These are phyloP conservation scores for Penicillium concentricum DNA, from an alignment of 2,329 filamentous ascomycete species.

Conservation along the genomic window DNA sequence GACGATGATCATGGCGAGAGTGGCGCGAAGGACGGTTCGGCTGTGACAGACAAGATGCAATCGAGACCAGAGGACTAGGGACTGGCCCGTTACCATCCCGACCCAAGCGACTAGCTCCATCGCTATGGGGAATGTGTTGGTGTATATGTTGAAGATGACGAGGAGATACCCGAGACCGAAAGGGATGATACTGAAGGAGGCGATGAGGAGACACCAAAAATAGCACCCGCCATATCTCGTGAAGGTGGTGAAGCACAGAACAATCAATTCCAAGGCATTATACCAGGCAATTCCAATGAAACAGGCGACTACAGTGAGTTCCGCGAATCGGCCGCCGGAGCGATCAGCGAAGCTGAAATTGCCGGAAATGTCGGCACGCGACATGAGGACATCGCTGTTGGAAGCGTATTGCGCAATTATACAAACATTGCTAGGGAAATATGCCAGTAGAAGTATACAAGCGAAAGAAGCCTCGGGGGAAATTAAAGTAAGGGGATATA, in stretches of 20 bases:
- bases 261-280: conserved; percentile 48
- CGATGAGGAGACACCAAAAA: conserved; percentile 49
- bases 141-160: conserved; percentile 41
- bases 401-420: not conserved
- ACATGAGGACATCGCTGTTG: conserved; percentile 22
- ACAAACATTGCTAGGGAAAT: not conserved
- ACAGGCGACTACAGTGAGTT: conserved; percentile 15
- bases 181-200: conserved; percentile 45
- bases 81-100: conserved; percentile 50
- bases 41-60: conserved; percentile 47
- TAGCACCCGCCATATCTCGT: conserved; percentile 47
- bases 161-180: conserved; percentile 49
- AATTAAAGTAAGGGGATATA: not conserved
- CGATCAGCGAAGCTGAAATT: conserved; percentile 14
- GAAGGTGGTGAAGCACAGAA: conserved; percentile 50
- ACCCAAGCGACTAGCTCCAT: conserved; percentile 47
- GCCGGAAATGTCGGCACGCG: conserved; percentile 12
- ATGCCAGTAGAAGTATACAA: not conserved
- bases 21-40: conserved; percentile 33
- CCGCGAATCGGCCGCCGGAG: conserved; percentile 8
- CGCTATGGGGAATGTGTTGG: conserved; percentile 38
- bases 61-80: conserved; percentile 50
- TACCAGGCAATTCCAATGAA: conserved; percentile 49
- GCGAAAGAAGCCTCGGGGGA: not conserved
- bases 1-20: conserved; percentile 47